Base-by-base conservation (phyloP, 176 grass and related monocot species). In the Poa annua region DNA sequence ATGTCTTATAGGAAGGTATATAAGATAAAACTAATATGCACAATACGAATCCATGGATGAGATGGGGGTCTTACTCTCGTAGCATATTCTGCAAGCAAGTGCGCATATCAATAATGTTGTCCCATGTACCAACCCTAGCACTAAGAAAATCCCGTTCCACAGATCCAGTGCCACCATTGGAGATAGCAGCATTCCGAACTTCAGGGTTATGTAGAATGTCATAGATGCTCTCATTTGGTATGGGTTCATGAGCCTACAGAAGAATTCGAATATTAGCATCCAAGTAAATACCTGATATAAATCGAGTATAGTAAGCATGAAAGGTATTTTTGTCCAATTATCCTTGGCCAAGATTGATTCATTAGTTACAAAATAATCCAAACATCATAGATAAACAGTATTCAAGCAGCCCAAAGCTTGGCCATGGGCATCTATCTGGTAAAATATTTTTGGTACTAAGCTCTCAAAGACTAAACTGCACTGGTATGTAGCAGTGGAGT, bases 91-190 rank as follows among this genome's bases (percentile, higher is more conserved):
- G 87, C 56, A 98, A 93, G 49, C 72, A 90, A 79, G 86, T 83
- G 63, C 66, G 73, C 96, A 98, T 95, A 81, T 92, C 90, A 44
- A 95, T 84, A 81, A 98, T 91, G 81, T 88, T 87, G 29, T 88
- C 54, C 92, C 88, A 95, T 68, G 81, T 60, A 75, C 90, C 83
- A 86, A 92, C 77, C 83, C 86, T 86, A 32, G 80, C 84, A 73
- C 12, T 69, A 84, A 85, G 70, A 84, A 78, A 84, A 26, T 88
- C 67, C 51, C 51, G 77, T 47, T 75, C 75, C 59, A 82, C 73
- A 61, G 52, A 56, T 38, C 61, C 63, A 19, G 45, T 45, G 7
- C 52, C 66, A 81, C 64, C 57, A 33, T 80, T 88, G 26, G 71
- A 49, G 26, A 39, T 53, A 57, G 22, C 56, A 42, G 22, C 63